Conservation (phyloP, 2,329 filamentous ascomycete species). For the Ophiostoma piceae region DNA sequence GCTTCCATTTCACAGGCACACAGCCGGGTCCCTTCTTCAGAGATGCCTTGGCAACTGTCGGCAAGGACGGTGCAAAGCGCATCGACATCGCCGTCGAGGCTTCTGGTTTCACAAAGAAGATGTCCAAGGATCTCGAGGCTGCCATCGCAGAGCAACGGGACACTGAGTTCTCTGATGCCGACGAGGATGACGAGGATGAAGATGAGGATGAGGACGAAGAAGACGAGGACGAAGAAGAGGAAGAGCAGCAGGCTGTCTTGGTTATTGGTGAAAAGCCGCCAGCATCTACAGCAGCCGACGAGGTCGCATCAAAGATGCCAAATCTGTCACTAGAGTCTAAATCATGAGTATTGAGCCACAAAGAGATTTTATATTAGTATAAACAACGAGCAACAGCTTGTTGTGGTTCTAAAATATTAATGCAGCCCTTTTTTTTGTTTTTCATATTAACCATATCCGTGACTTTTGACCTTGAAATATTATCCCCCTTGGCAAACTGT, state of each 20-base stretch:
- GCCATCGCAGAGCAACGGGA: slow-evolving; percentile 73
- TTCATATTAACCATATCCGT: background rate
- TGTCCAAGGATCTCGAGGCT: slow-evolving; percentile 86
- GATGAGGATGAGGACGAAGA: slow-evolving; percentile 29
- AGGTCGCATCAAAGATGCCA: slow-evolving; percentile 19
- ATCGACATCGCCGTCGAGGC: slow-evolving; percentile 86
- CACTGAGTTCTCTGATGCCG: slow-evolving; percentile 40
- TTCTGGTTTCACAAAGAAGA: slow-evolving; percentile 93
- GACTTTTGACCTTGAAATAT: background rate
- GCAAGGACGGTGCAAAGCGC: slow-evolving; percentile 59
- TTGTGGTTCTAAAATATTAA: slow-evolving; percentile 1
- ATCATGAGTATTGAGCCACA: slow-evolving; percentile 16
- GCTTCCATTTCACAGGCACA: slow-evolving; percentile 81
- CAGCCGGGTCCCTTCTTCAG: slow-evolving; percentile 79
- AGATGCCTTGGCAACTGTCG: slow-evolving; percentile 70
- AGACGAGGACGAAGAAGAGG: slow-evolving; percentile 28
- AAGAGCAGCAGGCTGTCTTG: background rate
- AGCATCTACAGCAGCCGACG: slow-evolving; percentile 4
- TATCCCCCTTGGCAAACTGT: slow-evolving; percentile 10
- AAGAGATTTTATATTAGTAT: slow-evolving; percentile 16
- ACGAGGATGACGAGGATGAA: slow-evolving; percentile 33
- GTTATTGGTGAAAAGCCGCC: background rate
- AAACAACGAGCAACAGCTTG: background rate
- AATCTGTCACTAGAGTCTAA: slow-evolving; percentile 15
- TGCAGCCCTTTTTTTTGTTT: background rate